Conservation (phyloP, 257 asterid species). For the Dorcoceras hygrometricum region DNA sequence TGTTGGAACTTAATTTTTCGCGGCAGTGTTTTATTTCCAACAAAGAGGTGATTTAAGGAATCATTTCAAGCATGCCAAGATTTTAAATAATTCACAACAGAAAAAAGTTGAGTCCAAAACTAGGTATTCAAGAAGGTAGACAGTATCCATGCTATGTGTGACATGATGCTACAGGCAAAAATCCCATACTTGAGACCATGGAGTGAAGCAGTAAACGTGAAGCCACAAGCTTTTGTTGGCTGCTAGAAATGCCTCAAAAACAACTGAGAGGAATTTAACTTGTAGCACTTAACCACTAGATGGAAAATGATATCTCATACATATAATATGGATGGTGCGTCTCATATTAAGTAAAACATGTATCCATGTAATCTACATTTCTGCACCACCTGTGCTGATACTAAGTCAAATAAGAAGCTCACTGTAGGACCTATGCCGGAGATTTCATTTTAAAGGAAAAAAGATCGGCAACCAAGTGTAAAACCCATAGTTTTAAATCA, state of each 20-base stretch:
- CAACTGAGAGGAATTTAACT: neutral
- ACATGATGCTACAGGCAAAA: neutral
- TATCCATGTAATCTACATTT: neutral
- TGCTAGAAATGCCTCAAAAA: neutral
- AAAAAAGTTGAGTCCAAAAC: conserved; percentile 10
- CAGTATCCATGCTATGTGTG: neutral
- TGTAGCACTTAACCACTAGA: neutral
- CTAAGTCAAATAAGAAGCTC: neutral
- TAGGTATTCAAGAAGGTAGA: neutral
- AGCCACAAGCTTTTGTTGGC: neutral
- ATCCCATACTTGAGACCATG: neutral
- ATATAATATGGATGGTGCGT: neutral
- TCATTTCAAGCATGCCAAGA: conserved; percentile 17
- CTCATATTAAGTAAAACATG: neutral
- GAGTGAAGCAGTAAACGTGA: neutral
- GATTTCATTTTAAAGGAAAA: neutral
- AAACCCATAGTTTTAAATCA: conserved; percentile 18
- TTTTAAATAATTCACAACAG: conserved; percentile 7
- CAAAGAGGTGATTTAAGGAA: conserved; percentile 15
- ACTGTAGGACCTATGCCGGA: neutral
- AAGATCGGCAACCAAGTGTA: neutral
- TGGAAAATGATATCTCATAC: neutral
- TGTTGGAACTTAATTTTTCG: conserved; percentile 6
- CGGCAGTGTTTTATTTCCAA: conserved; percentile 1
- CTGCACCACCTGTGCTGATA: neutral